A percentile compares a stretch with the other conserved stretches of the same genome.
Conservation (phyloP, 768 basidiomycete species). For the Pulveroboletus sp. region DNA sequence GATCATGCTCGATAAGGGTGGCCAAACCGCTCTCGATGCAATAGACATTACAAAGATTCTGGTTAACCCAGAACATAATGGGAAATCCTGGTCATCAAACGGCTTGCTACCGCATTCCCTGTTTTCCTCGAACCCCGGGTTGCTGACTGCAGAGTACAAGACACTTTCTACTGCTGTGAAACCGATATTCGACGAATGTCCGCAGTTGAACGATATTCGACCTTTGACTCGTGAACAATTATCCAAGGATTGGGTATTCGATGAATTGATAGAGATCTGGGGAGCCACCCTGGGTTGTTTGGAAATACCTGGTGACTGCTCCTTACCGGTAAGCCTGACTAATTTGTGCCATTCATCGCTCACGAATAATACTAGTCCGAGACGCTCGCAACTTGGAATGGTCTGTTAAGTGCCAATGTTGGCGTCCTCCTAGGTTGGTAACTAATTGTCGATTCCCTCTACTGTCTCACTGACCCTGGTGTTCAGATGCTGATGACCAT, state of each 20-base stretch:
- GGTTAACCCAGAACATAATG: conserved; percentile 32
- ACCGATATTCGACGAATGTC: conserved; percentile 50
- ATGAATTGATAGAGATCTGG: conserved; percentile 52
- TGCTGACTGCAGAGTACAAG: conserved; percentile 50
- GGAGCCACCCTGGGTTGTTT: conserved; percentile 40
- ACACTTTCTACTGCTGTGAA: conserved; percentile 44
- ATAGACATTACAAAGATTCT: conserved; percentile 45
- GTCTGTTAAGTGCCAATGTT: conserved; percentile 49
- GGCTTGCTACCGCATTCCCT: conserved; percentile 49
- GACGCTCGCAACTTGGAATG: conserved; percentile 52
- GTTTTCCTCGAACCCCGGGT: conserved; percentile 52
- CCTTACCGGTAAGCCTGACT: conserved; percentile 45
- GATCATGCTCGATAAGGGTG: conserved; percentile 53
- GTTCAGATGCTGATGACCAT: conserved; percentile 41
- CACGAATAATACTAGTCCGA: conserved; percentile 34
- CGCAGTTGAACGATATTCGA: conserved; percentile 49
- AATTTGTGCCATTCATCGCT: neutral
- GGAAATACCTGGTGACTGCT: conserved; percentile 40
- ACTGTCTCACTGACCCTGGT: conserved; percentile 4
- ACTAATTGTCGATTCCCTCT: conserved; percentile 2
- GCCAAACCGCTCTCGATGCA: conserved; percentile 48
- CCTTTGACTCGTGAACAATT: conserved; percentile 57
- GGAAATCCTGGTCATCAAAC: conserved; percentile 41
- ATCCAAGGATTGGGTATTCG: conserved; percentile 46
- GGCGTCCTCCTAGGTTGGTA: conserved; percentile 50